Conservation (phyloP, 495 filamentous ascomycete genomes). For the Wilcoxina mikolae region DNA sequence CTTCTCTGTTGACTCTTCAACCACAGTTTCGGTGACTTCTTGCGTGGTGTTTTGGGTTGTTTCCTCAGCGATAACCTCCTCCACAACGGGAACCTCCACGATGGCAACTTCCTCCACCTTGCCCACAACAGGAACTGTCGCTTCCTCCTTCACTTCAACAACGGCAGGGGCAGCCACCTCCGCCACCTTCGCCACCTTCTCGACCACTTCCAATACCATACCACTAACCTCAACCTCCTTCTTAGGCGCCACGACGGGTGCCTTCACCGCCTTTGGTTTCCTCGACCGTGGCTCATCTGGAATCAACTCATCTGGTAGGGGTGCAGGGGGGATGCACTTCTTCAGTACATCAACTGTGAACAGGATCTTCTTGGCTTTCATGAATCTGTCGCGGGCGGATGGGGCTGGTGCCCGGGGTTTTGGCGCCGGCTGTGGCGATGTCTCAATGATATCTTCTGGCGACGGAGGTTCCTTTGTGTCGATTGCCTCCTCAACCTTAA, state of each 20-base stretch:
- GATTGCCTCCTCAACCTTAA: neutral
- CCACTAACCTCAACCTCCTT: too few relatives aligned
- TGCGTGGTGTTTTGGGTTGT: neutral
- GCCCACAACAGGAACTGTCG: too few relatives aligned
- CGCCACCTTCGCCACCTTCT: too few relatives aligned
- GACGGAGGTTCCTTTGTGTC: neutral
- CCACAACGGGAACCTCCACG: neutral
- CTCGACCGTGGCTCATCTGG: neutral
- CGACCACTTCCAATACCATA: too few relatives aligned
- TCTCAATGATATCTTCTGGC: slow-evolving; percentile 3
- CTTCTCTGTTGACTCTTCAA: neutral
- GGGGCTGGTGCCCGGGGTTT: neutral
- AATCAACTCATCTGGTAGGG: slow-evolving; percentile 1
- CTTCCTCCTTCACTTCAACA: too few relatives aligned
- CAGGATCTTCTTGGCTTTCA: slow-evolving; percentile 4
- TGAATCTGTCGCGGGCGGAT: neutral
- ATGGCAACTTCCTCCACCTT: too few relatives aligned
- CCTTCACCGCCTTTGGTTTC: neutral
- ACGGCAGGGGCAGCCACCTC: neutral
- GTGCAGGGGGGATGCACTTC: slow-evolving; percentile 5
- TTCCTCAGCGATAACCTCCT: neutral
- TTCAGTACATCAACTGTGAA: slow-evolving; percentile 3
- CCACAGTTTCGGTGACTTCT: neutral
- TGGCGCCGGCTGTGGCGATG: neutral
- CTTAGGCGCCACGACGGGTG: neutral